phyloP scores from a whole-genome alignment of 257 asterid genomes.

The Leonotis leonurus region DNA sequence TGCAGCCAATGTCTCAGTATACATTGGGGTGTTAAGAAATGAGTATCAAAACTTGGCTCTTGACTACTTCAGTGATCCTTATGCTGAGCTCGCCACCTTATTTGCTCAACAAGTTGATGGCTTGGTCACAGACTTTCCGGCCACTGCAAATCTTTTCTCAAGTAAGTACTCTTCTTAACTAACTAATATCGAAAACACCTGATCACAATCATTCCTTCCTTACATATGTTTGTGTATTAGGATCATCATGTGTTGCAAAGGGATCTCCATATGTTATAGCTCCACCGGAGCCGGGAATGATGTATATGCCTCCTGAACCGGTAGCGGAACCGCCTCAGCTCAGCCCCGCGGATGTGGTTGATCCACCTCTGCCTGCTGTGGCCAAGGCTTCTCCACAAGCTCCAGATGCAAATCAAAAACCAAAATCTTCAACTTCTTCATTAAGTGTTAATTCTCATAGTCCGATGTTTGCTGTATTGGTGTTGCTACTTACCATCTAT shows the following conservation, averaged over 20 bases:
- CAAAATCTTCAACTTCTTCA: constrained; percentile 22
- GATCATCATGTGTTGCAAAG: constrained; percentile 30
- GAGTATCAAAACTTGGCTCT: constrained; percentile 64
- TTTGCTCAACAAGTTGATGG: constrained; percentile 48
- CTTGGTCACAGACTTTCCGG: constrained; percentile 61
- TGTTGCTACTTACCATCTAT: constrained; percentile 19
- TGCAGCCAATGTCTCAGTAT: constrained; percentile 71
- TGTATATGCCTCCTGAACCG: constrained; percentile 2
- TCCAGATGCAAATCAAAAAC: neutral
- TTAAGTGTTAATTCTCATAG: neutral
- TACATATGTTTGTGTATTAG: constrained; percentile 8
- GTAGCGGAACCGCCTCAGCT: constrained; percentile 42
- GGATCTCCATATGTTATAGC: constrained; percentile 17
- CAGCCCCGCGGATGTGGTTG: constrained; percentile 30
- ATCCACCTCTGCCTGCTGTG: constrained; percentile 47
- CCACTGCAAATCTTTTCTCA: constrained; percentile 50
- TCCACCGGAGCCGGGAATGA: constrained; percentile 30
- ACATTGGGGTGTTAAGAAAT: constrained; percentile 56
- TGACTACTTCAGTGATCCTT: constrained; percentile 76
- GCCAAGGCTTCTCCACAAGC: constrained; percentile 14
- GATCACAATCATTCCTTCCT: too few relatives aligned
- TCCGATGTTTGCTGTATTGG: constrained; percentile 14
- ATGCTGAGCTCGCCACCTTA: constrained; percentile 54
- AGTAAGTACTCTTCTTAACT: constrained; percentile 41
- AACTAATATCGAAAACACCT: too few relatives aligned